These are phyloP conservation scores for Sporothrix euskadiensis DNA, from an alignment of 2,329 filamentous ascomycete genomes.

Conservation along the genomic window DNA sequence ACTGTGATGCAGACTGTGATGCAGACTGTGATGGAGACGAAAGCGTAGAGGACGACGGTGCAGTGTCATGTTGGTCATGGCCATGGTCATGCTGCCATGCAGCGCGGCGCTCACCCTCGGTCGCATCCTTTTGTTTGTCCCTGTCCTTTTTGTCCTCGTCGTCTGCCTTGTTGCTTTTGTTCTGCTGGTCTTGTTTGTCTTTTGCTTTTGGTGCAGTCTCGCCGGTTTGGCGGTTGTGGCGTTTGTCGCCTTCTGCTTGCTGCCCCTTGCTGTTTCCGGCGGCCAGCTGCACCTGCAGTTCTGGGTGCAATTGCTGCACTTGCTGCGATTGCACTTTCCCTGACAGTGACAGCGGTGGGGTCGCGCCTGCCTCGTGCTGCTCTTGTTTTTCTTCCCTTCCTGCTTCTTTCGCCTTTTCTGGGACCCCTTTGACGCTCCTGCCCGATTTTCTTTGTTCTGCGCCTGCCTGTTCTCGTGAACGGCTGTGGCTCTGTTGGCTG, in stretches of 20 bases:
- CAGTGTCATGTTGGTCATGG: not conserved
- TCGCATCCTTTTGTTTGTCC: not conserved
- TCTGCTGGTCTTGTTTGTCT: not conserved
- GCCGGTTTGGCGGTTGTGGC: not conserved
- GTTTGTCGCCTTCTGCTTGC: not conserved
- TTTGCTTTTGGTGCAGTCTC: not conserved
- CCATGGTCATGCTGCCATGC: not conserved
- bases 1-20: not conserved
- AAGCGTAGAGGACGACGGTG: not conserved
- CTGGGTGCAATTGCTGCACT: not conserved
- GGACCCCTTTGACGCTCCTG: not conserved
- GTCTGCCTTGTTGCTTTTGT: not conserved
- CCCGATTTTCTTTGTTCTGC: not conserved
- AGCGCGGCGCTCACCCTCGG: not conserved
- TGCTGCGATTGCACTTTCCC: not conserved
- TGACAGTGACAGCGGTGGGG: no score
- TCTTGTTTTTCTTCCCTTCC: not conserved
- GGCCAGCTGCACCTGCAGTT: conserved; percentile 1
- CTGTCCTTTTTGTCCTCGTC: not conserved
- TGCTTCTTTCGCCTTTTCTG: not conserved
- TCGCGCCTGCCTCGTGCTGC: not conserved
- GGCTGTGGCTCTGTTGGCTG: not conserved
- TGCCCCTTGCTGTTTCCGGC: conserved; percentile 19
- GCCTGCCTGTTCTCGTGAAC: not conserved
- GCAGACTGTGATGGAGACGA: not conserved